A percentile compares a stretch with the other conserved stretches of the same genome.
Conservation (phyloP, 2,329 filamentous ascomycete genomes). For the Teratosphaeria pseudoeucalypti region DNA sequence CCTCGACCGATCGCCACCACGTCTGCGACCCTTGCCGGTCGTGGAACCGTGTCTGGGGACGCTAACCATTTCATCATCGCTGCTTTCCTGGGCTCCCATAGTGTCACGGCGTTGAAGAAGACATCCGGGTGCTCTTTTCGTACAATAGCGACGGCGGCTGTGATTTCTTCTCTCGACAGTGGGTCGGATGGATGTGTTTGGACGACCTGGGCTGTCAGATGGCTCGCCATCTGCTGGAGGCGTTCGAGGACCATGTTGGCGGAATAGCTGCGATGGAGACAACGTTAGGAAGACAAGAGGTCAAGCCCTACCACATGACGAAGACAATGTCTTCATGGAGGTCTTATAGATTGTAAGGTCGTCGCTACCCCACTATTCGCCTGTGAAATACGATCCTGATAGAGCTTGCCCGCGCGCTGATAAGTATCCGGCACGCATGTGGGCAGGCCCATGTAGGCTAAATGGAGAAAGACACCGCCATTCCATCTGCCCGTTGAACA, state of each 20-base stretch:
- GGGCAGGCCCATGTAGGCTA: not conserved
- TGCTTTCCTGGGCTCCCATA: constrained; percentile 75
- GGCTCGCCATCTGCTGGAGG: constrained; percentile 41
- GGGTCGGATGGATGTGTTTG: constrained; percentile 68
- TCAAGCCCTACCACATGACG: not conserved
- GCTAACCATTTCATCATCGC: constrained; percentile 74
- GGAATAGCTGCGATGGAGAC: not conserved
- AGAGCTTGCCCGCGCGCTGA: not conserved
- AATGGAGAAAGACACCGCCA: not conserved
- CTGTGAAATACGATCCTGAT: not conserved
- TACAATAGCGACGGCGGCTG: constrained; percentile 56
- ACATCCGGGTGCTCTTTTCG: constrained; percentile 60
- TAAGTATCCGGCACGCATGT: not conserved
- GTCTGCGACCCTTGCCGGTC: constrained; percentile 66
- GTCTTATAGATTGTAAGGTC: not conserved
- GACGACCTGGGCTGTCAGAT: constrained; percentile 45
- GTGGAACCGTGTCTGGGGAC: constrained; percentile 48
- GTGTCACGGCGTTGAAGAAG: constrained; percentile 76
- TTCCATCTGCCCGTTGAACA: not conserved
- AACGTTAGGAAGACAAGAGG: not conserved
- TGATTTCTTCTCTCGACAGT: constrained; percentile 62
- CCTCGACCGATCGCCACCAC: constrained; percentile 70
- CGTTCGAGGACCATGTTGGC: constrained; percentile 22
- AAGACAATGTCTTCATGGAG: not conserved
- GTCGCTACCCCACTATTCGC: not conserved